A percentile compares a stretch with the other conserved stretches of the same genome.
phyloP scores from a whole-genome alignment of 2,329 filamentous ascomycete species.

The Macroventuria anomochaeta region DNA sequence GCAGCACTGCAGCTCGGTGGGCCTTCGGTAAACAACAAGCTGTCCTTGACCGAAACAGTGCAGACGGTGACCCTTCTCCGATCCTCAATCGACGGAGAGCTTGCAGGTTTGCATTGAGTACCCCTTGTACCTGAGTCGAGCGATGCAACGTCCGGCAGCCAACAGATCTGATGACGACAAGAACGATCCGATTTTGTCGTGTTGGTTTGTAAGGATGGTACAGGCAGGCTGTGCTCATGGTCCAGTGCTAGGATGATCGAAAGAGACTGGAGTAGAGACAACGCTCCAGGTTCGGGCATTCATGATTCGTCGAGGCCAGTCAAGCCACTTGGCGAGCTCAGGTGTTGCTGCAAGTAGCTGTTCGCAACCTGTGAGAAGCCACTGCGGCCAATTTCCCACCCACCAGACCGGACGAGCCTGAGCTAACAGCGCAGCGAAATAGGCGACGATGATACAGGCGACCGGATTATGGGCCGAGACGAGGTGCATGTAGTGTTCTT shows the following conservation, averaged over 20 bases:
- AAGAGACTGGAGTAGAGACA: slow-evolving; percentile 4
- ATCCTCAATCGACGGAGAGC: background rate
- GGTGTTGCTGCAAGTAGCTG: slow-evolving; percentile 32
- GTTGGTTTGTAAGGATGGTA: background rate
- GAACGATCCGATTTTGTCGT: background rate
- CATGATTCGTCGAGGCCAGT: slow-evolving; percentile 35
- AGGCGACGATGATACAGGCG: slow-evolving; percentile 35
- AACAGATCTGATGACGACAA: background rate
- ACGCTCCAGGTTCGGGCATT: slow-evolving; percentile 10
- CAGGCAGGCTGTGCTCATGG: background rate
- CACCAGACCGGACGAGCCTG: slow-evolving; percentile 37
- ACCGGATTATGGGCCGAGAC: slow-evolving; percentile 37
- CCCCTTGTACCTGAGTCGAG: background rate
- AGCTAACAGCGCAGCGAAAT: slow-evolving; percentile 36
- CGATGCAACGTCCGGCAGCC: background rate
- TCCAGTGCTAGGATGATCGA: background rate
- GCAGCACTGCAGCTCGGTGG: no score
- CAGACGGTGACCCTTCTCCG: background rate
- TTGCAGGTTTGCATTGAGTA: no score
- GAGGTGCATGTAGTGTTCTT: slow-evolving; percentile 34
- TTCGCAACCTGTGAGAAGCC: slow-evolving; percentile 33
- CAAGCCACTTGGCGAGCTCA: slow-evolving; percentile 37
- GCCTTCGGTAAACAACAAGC: no score
- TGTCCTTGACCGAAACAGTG: no score
- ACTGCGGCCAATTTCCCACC: slow-evolving; percentile 38